Evolutionary conservation across 306 rosid genomes (phyloP), one percentile per base, ranked within the genome.

Genomic region (Coriaria nepalensis): DNA sequence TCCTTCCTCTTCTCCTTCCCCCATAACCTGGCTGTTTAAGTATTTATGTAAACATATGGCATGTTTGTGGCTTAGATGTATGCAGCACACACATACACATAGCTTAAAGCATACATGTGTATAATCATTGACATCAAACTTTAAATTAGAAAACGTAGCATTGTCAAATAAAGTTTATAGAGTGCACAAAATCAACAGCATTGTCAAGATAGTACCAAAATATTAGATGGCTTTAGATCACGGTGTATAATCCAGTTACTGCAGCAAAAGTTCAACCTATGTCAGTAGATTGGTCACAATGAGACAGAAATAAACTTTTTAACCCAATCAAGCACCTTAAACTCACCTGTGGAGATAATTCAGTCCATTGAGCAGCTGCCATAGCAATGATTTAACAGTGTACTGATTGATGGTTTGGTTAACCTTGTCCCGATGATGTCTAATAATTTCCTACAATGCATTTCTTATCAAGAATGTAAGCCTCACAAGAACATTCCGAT

Each of bases 181-280:
- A 53, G 33, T 33, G 47, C 32, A 39, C 13, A 34, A 56, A 8
- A 39, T 8, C 9, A 48, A 47, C 54, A 46, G 39, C 15, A 38
- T n/a, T 37, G 40, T 41, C 33, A 39, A 35, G 55, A 44, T n/a
- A 45, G 15, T 81, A 88, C 97, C 97, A 88, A 60, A 65, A 88
- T 88, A 73, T 88, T 88, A 9, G 97, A 88, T 8, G 97, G 97
- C 84, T 88, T 88, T 47, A 88, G 57, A 69, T 88, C 97, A 2
- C 97, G 83, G 73, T 88, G 97, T 53, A 81, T 75, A 41, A 88
- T 88, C 97, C 97, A 88, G 59, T 88, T 88, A 59, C 97, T 88
- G 61, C 75, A 73, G 43, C 40, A 61, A 56, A 48, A 63, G 52
- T 49, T 50, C 36, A 57, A 60, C 52, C 52, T 15, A 40, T 51